Conservation (phyloP, 352 stramenopile genomes). For the Pythium volutum region DNA sequence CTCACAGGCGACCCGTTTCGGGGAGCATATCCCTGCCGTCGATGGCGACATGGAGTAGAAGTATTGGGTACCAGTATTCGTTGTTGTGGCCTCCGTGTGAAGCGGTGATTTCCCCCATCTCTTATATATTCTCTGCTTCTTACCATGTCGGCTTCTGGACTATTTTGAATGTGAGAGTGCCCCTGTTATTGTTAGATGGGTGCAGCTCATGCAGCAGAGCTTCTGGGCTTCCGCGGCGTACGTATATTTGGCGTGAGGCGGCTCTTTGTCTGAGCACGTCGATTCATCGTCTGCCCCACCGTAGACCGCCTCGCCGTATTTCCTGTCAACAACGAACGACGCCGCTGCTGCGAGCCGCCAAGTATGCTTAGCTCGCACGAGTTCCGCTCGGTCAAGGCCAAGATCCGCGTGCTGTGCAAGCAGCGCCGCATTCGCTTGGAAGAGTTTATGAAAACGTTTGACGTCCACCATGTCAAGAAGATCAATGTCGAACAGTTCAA, state of each 20-base stretch:
- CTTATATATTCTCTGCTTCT: conserved; percentile 20
- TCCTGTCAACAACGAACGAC: neutral
- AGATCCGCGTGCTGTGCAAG: conserved; percentile 77
- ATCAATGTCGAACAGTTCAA: conserved; percentile 82
- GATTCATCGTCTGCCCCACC: too few species aligned
- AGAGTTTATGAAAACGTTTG: conserved; percentile 89
- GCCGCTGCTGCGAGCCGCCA: neutral
- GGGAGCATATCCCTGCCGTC: conserved; percentile 74
- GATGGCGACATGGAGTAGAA: conserved; percentile 43
- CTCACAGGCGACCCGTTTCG: conserved; percentile 63
- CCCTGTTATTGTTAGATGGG: conserved; percentile 9
- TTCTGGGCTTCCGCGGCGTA: neutral
- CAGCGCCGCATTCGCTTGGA: conserved; percentile 78
- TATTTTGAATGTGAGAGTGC: neutral
- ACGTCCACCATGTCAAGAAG: conserved; percentile 81
- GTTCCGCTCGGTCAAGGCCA: conserved; percentile 79
- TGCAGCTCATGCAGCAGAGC: neutral
- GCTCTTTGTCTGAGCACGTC: neutral
- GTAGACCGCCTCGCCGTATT: too few species aligned
- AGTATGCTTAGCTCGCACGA: conserved; percentile 67
- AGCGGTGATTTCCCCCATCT: conserved; percentile 17
- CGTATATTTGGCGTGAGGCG: neutral
- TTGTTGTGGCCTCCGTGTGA: conserved; percentile 1
- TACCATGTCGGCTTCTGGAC: neutral
- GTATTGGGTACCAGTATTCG: neutral